Evolutionary conservation across 495 filamentous ascomycete genomes (phyloP), one percentile per base, ranked within the genome.

Genomic region (Annulohypoxylon maeteangense): DNA sequence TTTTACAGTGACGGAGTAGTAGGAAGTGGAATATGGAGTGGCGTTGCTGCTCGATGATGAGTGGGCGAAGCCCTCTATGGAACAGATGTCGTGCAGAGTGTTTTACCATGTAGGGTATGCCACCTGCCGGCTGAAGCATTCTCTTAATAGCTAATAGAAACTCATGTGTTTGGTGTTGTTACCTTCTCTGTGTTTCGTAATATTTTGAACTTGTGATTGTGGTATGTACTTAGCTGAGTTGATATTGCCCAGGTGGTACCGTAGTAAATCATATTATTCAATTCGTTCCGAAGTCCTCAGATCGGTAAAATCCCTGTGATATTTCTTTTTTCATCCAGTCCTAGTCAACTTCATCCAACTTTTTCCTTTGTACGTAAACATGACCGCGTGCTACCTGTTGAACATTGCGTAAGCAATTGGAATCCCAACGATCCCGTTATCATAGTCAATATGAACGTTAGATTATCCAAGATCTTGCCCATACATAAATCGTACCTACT

Each of bases 71-170:
- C 67, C 70, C 64, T 45, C 34, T 7, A 55, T 36, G 71, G 67
- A 74, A 44, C 62, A 67, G 62, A 74, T 70, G 71, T 74, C 68
- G 67, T n/a, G 75, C 47, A 23, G 44, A 5, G 68, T 65, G 70
- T 64, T 64, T 12, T 72, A 58, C 75, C 71, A 77, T 44, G 10
- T 74, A 71, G 55, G 73, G 70, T 55, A 20, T 67, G 36, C 59
- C 25, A 42, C 14, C 55, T 29, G 62, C 57, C 66, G 72, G 51
- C 69, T 65, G 67, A 74, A 75, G 72, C 75, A 72, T 68, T 71
- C 65, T 74, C 74, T 74, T 78, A 78, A 78, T 78, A 78, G 75
- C 75, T 78, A 78, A 78, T 78, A 76, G 71, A 78, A 70, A 70
- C 71, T 67, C 71, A 65, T 67, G 74, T 69, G 65, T 78, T 78